phyloP scores from a whole-genome alignment of 768 basidiomycete species.

The Pleurotus giganteus region DNA sequence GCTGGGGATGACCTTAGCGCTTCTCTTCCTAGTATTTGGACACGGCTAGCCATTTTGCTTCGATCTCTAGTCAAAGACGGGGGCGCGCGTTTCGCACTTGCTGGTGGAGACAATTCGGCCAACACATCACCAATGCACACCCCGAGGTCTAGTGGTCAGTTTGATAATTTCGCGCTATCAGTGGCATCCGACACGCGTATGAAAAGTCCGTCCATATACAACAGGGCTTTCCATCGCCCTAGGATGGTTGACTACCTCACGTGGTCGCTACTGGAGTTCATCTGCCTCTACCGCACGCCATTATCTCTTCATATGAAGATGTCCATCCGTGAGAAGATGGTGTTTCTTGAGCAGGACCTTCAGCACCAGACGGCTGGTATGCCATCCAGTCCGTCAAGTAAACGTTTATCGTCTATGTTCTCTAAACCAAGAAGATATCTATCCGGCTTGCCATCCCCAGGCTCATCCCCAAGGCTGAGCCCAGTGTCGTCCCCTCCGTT shows the following conservation, averaged over 20 bases:
- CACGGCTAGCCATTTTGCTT: slow-evolving; percentile 54
- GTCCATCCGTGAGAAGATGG: slow-evolving; percentile 63
- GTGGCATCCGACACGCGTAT: slow-evolving; percentile 25
- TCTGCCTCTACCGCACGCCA: slow-evolving; percentile 61
- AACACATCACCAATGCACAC: slow-evolving; percentile 51
- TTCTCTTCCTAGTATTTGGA: slow-evolving; percentile 59
- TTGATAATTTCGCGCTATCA: slow-evolving; percentile 26
- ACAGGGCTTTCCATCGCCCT: slow-evolving; percentile 27
- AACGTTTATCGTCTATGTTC: slow-evolving; percentile 22
- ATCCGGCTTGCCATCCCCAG: slow-evolving; percentile 10
- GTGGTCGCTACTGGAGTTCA: slow-evolving; percentile 70
- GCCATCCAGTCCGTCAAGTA: slow-evolving; percentile 33
- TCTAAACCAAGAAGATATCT: slow-evolving; percentile 15
- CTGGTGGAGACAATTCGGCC: slow-evolving; percentile 38
- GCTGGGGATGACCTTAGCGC: slow-evolving; percentile 59
- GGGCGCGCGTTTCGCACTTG: slow-evolving; percentile 59
- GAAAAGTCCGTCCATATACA: not conserved
- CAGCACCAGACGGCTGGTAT: slow-evolving; percentile 40
- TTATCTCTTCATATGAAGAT: slow-evolving; percentile 64
- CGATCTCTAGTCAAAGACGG: slow-evolving; percentile 53
- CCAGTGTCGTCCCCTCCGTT: not conserved
- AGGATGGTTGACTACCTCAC: slow-evolving; percentile 67
- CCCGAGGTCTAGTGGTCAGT: slow-evolving; percentile 44
- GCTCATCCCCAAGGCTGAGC: slow-evolving; percentile 4
- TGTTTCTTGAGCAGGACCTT: slow-evolving; percentile 51